phyloP scores from a whole-genome alignment of 2,329 filamentous ascomycete species.

The Incumbomyces delicatus region DNA sequence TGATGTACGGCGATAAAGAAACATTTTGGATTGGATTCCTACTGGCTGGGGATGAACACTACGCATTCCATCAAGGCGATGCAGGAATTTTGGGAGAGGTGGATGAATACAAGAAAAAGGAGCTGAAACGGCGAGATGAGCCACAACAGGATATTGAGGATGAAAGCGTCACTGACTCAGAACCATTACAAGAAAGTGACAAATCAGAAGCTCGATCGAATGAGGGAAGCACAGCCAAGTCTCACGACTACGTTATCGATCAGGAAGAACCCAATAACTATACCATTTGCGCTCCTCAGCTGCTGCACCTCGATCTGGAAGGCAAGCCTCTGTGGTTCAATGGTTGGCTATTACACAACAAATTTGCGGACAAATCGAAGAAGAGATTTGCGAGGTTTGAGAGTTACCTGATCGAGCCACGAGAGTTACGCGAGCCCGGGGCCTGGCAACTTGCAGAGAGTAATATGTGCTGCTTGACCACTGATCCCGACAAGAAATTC shows the following conservation, averaged over 20 bases:
- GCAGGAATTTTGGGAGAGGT: conserved; percentile 20
- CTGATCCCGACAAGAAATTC: conserved; percentile 14
- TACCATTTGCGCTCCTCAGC: conserved; percentile 37
- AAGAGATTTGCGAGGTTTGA: conserved; percentile 30
- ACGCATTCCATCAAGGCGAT: conserved; percentile 35
- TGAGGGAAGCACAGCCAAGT: neutral
- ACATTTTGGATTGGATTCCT: conserved; percentile 44
- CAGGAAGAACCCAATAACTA: conserved; percentile 16
- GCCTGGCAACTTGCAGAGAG: conserved; percentile 20
- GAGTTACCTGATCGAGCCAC: conserved; percentile 19
- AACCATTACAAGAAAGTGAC: conserved; percentile 8
- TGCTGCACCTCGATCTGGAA: conserved; percentile 34
- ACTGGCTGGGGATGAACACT: conserved; percentile 34
- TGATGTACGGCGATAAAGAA: conserved; percentile 43
- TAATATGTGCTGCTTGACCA: conserved; percentile 21
- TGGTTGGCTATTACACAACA: conserved; percentile 35
- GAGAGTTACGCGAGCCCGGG: conserved; percentile 16
- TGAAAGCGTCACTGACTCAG: conserved; percentile 13
- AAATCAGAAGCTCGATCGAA: neutral
- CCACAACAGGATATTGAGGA: conserved; percentile 14
- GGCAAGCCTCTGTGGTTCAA: conserved; percentile 40
- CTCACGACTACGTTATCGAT: neutral
- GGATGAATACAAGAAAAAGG: neutral
- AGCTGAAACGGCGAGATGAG: conserved; percentile 5
- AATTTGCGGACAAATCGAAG: conserved; percentile 30